These are phyloP conservation scores for Kurtzmaniella quercitrusa DNA, from an alignment of 1,139 yeast genomes.

Conservation along the genomic window DNA sequence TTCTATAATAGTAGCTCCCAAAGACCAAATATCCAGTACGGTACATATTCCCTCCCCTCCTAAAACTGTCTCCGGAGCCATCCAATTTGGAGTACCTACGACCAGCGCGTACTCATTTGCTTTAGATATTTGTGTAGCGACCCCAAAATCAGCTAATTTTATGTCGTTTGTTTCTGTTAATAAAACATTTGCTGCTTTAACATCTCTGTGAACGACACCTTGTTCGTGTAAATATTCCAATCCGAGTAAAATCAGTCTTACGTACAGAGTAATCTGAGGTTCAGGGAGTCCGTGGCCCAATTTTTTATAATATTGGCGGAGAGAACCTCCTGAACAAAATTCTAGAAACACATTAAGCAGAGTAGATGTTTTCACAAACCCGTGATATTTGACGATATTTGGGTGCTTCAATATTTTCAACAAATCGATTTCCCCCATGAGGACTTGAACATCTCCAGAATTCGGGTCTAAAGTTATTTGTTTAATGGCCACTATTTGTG, in stretches of 20 bases:
- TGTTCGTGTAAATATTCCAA: constrained; percentile 63
- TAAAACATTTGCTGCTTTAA: constrained; percentile 74
- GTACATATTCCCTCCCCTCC: constrained; percentile 84
- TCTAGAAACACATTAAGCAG: constrained; percentile 68
- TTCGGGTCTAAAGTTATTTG: constrained; percentile 59
- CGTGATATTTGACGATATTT: constrained; percentile 86
- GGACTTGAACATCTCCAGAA: constrained; percentile 40
- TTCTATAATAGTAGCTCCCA: constrained; percentile 92
- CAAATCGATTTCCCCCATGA: constrained; percentile 81
- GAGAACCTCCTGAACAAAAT: constrained; percentile 83
- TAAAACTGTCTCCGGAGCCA: constrained; percentile 77
- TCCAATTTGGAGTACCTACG: constrained; percentile 80
- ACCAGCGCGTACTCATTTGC: constrained; percentile 36
- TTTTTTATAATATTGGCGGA: constrained; percentile 62
- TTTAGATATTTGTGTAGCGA: constrained; percentile 52
- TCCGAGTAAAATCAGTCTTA: constrained; percentile 72
- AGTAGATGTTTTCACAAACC: constrained; percentile 69
- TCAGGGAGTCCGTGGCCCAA: constrained; percentile 59
- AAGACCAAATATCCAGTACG: constrained; percentile 88
- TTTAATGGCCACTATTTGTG: constrained; percentile 79
- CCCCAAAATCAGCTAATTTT: constrained; percentile 78
- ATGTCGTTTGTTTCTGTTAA: constrained; percentile 54
- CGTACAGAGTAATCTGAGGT: constrained; percentile 52
- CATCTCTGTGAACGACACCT: constrained; percentile 75
- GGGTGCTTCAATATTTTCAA: constrained; percentile 78